phyloP scores from a whole-genome alignment of 352 stramenopile species.

The Phytophthora lateralis region DNA sequence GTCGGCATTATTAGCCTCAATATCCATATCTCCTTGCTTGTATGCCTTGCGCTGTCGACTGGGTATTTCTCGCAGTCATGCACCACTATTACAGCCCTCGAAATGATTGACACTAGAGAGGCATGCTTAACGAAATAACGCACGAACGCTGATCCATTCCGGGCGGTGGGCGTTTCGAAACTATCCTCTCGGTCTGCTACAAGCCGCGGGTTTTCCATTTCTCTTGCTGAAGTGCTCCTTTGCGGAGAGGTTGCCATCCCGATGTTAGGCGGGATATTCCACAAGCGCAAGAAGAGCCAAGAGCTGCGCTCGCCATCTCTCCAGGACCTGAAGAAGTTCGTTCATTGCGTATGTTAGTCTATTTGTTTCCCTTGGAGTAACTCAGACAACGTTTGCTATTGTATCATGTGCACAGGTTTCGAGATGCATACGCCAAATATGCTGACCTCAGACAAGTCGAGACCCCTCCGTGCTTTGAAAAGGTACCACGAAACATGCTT shows the following conservation, averaged over 20 bases:
- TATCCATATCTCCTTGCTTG: constrained; percentile 8
- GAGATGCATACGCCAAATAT: constrained; percentile 69
- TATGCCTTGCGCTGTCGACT: background rate
- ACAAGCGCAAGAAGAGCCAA: constrained; percentile 83
- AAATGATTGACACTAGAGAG: background rate
- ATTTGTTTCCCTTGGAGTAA: background rate
- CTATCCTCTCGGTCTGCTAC: constrained; percentile 10
- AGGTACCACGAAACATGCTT: constrained; percentile 27
- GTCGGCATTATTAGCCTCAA: constrained; percentile 9
- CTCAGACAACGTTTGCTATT: constrained; percentile 1
- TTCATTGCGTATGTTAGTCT: background rate
- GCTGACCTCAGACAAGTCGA: constrained; percentile 64
- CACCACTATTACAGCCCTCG: background rate
- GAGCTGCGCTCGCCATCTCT: constrained; percentile 75
- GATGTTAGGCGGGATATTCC: constrained; percentile 80
- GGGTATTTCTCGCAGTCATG: constrained; percentile 15
- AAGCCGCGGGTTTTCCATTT: background rate
- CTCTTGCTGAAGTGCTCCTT: constrained; percentile 4
- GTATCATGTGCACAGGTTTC: constrained; percentile 46
- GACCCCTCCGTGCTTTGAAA: constrained; percentile 72
- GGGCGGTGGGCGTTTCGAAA: constrained; percentile 39
- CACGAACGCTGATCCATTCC: constrained; percentile 4
- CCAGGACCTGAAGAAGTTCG: constrained; percentile 77
- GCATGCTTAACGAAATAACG: constrained; percentile 22
- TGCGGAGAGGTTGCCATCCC: background rate